Evolutionary conservation across 129 eudicot species (phyloP).

Genomic region (Flaveria linearis): DNA sequence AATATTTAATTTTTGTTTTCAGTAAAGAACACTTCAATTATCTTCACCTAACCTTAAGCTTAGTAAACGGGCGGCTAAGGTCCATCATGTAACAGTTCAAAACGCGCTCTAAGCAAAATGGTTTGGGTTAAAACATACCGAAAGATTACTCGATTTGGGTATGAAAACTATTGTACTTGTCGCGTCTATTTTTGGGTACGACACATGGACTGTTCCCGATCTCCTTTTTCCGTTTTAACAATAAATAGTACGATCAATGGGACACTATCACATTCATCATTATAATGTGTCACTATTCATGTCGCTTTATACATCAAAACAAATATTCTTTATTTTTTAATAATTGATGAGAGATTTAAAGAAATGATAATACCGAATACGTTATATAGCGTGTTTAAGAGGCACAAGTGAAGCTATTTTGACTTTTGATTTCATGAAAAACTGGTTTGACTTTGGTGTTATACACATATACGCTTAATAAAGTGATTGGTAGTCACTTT

Average conservation of each 20-base stretch:
- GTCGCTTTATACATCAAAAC: background rate
- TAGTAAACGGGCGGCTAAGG: too few relatives aligned
- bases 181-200: slow-evolving; percentile 28
- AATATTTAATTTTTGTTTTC: background rate
- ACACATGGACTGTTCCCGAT: slow-evolving; percentile 40
- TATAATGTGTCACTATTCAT: slow-evolving; percentile 21
- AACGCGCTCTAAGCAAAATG: background rate
- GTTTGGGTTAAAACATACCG: background rate
- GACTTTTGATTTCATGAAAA: slow-evolving; percentile 31
- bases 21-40: background rate
- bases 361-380: background rate
- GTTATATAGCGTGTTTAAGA: slow-evolving; percentile 24
- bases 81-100: too few relatives aligned
- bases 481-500: slow-evolving; percentile 25
- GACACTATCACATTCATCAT: slow-evolving; percentile 28
- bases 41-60: too few relatives aligned
- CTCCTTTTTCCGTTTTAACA: slow-evolving; percentile 25
- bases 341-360: background rate
- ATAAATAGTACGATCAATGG: slow-evolving; percentile 19
- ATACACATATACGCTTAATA: background rate
- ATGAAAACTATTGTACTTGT: slow-evolving; percentile 28
- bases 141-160: slow-evolving; percentile 24
- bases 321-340: background rate
- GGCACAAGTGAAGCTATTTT: slow-evolving; percentile 27
- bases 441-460: slow-evolving; percentile 14